Evolutionary conservation across 129 eudicot genomes (phyloP).

Genomic region (Deinandra increscens): DNA sequence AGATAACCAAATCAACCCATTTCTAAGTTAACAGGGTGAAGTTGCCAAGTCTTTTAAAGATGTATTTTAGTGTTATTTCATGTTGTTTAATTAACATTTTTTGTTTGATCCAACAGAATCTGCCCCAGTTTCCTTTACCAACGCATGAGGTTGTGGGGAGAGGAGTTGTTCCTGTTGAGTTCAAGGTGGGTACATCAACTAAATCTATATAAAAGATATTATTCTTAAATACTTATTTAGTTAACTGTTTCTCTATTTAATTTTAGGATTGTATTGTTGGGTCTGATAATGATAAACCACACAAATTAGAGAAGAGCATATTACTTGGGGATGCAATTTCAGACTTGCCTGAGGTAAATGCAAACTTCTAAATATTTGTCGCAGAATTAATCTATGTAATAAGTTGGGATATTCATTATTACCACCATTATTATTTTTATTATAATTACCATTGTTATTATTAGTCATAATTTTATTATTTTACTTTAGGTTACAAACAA

Average conservation of each 20-base stretch:
- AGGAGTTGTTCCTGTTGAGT: conserved; percentile 52
- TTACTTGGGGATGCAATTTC: conserved; percentile 70
- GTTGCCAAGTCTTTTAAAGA: background rate
- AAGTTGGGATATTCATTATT: background rate
- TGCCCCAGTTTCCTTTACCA: conserved; percentile 73
- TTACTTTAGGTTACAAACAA: conserved; percentile 49
- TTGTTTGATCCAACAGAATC: conserved; percentile 38
- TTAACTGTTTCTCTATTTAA: background rate
- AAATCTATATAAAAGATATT: background rate
- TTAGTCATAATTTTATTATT: background rate
- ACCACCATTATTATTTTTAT: background rate
- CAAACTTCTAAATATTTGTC: background rate
- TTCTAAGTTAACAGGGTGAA: background rate
- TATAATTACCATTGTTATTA: background rate
- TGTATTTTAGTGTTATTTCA: background rate
- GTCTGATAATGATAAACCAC: conserved; percentile 30
- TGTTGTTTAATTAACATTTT: background rate
- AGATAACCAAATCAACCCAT: background rate
- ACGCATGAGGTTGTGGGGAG: conserved; percentile 57
- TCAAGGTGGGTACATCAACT: conserved; percentile 38
- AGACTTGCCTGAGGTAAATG: conserved; percentile 58
- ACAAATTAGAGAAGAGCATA: conserved; percentile 37
- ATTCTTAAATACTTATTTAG: background rate
- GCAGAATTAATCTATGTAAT: background rate
- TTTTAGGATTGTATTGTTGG: conserved; percentile 53